Conservation (phyloP, 192 early-diverging fungal species). For the Backusella westeae region DNA sequence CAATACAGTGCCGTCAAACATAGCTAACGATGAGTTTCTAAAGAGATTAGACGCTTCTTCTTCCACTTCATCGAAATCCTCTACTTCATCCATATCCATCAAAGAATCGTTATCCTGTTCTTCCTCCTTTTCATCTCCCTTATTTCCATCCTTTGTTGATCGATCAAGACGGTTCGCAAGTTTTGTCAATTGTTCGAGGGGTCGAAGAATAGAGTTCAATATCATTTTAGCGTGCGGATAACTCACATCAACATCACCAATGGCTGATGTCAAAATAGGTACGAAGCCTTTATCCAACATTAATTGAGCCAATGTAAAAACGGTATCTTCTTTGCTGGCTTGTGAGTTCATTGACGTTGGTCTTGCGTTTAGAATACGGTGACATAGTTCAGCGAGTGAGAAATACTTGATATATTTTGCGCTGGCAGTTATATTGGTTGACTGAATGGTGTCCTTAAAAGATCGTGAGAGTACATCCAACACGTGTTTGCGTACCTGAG, state of each 20-base stretch:
- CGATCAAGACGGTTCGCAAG: slow-evolving; percentile 82
- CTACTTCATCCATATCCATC: slow-evolving; percentile 56
- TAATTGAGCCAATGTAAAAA: slow-evolving; percentile 59
- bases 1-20: slow-evolving; percentile 73
- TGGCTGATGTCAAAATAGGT: slow-evolving; percentile 66
- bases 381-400: slow-evolving; percentile 68
- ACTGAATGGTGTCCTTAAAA: slow-evolving; percentile 59
- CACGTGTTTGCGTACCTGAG: slow-evolving; percentile 59
- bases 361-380: slow-evolving; percentile 60
- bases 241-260: slow-evolving; percentile 85
- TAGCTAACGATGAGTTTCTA: slow-evolving; percentile 75
- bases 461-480: slow-evolving; percentile 61
- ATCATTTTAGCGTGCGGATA: slow-evolving; percentile 80
- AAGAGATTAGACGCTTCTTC: slow-evolving; percentile 69
- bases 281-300: slow-evolving; percentile 92
- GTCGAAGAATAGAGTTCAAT: slow-evolving; percentile 76
- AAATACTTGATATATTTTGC: slow-evolving; percentile 65
- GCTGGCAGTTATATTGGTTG: slow-evolving; percentile 37
- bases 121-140: slow-evolving; percentile 50
- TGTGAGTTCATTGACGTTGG: slow-evolving; percentile 28
- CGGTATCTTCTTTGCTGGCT: slow-evolving; percentile 59
- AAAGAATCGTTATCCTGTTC: not conserved
- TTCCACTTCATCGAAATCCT: slow-evolving; percentile 65
- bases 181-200: slow-evolving; percentile 86
- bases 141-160: slow-evolving; percentile 54